Base-by-base conservation (phyloP, 192 early-diverging fungal genomes). In the Dispira parvispora region DNA sequence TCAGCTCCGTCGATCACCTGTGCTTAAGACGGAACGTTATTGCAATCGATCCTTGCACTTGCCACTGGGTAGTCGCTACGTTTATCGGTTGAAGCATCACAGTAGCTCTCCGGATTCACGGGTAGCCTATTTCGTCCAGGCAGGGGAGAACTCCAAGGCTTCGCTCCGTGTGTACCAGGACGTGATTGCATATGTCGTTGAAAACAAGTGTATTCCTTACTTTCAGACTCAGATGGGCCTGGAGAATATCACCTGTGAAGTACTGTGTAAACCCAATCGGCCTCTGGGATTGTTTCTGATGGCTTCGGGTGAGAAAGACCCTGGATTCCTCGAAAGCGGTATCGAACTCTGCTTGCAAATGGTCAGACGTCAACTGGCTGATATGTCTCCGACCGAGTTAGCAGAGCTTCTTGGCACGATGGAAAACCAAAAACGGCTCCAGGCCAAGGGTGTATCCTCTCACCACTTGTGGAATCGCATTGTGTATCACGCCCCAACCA, bases 261-360 rank as follows among this genome's bases (percentile, higher is more conserved):
- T 43, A 28, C 26, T 60, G 32, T 60, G 57, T 21, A 27, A 43
- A 3, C 57, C 57, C 27, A 60, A 60, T 43, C 57, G 32, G 3
- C 57, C 57, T 1, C 16, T 60, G 26, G 57, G 57, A 42, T 6
- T 60, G 12, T 18, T 60, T 2, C 21, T 42, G 14, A 18, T 43
- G 27, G 57, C 57, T 8, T n/a, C 32, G 14, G 57, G 27, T 16
- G 14, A 13, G 14, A 60, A 60, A 27, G 57, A 60, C 16, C 8
- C 57, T 8, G 18, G 13, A 5, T 60, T 42, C 32, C 21, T 60
- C 16, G 57, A 60, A 43, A 60, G 57, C 13, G 57, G 57, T 13
- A 60, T 60, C 38, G 57, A 60, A 43, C 57, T 60, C 21, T 60
- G 57, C 57, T 43, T 60, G 27, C 57, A 60, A 27, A 60, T 43